Evolutionary conservation across 1,284 basidiomycete genomes (phyloP).

Genomic region (Somion occarium): DNA sequence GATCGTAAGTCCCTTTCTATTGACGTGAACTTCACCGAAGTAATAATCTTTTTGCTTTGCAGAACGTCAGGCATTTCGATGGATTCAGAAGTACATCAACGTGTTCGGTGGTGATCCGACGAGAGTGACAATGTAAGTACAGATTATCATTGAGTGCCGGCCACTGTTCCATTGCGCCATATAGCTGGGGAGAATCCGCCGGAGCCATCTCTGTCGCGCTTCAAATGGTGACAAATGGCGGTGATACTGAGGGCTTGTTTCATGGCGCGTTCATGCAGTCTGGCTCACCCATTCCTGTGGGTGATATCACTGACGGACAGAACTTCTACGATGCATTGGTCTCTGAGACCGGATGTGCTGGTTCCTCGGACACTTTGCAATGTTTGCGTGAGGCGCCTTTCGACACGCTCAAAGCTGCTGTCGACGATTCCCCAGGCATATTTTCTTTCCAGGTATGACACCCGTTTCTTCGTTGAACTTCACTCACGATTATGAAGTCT

Average conservation of each 20-base stretch:
- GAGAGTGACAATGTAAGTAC: slow-evolving; percentile 28
- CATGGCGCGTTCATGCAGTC: slow-evolving; percentile 35
- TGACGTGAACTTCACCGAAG: background rate
- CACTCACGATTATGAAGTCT: slow-evolving; percentile 10
- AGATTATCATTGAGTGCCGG: background rate
- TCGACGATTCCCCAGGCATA: slow-evolving; percentile 24
- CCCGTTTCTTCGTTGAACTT: too few species aligned
- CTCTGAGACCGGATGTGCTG: slow-evolving; percentile 25
- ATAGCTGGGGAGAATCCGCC: slow-evolving; percentile 42
- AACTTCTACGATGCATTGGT: slow-evolving; percentile 32
- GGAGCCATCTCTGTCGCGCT: slow-evolving; percentile 32
- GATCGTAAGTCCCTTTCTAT: slow-evolving; percentile 37
- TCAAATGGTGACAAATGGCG: slow-evolving; percentile 30
- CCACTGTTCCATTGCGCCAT: slow-evolving; percentile 15
- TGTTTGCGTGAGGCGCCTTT: slow-evolving; percentile 37
- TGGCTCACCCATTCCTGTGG: slow-evolving; percentile 29
- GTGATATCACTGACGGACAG: slow-evolving; percentile 28
- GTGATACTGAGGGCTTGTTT: slow-evolving; percentile 30
- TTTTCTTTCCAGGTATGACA: slow-evolving; percentile 21
- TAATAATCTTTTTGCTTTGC: background rate
- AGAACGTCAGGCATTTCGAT: slow-evolving; percentile 56
- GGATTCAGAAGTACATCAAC: slow-evolving; percentile 43
- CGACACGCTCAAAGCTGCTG: slow-evolving; percentile 25
- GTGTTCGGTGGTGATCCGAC: slow-evolving; percentile 38
- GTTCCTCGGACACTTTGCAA: slow-evolving; percentile 30